A percentile compares a stretch with the other conserved stretches of the same genome.
Conservation (phyloP, 2,329 filamentous ascomycete species). For the Coniosporium tulheliwenetii region DNA sequence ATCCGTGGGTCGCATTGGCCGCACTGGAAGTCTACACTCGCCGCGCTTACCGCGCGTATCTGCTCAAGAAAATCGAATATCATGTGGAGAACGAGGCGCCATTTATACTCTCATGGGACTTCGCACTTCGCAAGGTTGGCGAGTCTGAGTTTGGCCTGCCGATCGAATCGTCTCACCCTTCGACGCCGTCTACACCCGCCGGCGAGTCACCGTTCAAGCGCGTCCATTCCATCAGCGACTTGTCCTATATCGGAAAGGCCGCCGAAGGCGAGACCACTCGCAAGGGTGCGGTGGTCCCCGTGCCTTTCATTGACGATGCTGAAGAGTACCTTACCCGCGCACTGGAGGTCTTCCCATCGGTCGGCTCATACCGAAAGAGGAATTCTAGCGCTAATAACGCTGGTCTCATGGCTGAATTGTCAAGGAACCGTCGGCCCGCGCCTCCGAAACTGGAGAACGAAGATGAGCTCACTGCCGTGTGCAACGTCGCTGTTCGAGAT, state of each 20-base stretch:
- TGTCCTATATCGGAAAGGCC: constrained; percentile 71
- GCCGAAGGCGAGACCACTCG: constrained; percentile 59
- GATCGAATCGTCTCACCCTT: constrained; percentile 63
- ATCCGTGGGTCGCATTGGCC: constrained; percentile 86
- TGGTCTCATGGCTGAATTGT: constrained; percentile 56
- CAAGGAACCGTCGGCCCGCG: constrained; percentile 49
- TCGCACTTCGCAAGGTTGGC: constrained; percentile 82
- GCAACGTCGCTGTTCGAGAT: constrained; percentile 84
- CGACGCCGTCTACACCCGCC: constrained; percentile 52
- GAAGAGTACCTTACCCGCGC: constrained; percentile 77
- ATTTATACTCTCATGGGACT: constrained; percentile 86
- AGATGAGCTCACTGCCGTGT: constrained; percentile 77
- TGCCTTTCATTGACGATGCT: constrained; percentile 83
- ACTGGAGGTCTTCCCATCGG: constrained; percentile 62
- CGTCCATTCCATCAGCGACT: constrained; percentile 89
- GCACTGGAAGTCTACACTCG: constrained; percentile 93
- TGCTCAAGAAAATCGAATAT: constrained; percentile 79
- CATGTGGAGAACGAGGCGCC: constrained; percentile 60
- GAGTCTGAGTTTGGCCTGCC: constrained; percentile 80
- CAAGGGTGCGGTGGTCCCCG: constrained; percentile 88
- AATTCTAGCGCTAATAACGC: constrained; percentile 19
- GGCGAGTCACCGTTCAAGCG: constrained; percentile 57
- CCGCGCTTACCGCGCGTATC: constrained; percentile 91
- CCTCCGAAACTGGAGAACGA: constrained; percentile 39
- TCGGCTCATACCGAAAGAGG: constrained; percentile 40